Percentiles rank a stretch among this genome's conserved stretches.
Conservation (phyloP, 805 yeast genomes). For the Myxozyma kluyveri region DNA sequence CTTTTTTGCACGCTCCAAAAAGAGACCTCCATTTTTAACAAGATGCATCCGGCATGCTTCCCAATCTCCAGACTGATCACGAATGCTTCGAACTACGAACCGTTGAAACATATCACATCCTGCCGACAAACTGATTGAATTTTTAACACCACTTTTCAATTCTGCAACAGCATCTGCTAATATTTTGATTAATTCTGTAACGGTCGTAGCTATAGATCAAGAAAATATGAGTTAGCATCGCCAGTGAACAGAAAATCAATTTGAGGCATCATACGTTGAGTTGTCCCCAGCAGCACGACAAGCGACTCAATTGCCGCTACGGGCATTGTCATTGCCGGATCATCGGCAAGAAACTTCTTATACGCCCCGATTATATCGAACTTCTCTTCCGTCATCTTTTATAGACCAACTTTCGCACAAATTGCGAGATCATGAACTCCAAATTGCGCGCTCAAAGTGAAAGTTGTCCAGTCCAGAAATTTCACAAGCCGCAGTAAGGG, state of each 20-base stretch:
- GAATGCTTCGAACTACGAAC: constrained; percentile 84
- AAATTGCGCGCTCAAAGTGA: too few species aligned
- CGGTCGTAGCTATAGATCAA: constrained; percentile 60
- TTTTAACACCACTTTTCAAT: constrained; percentile 75
- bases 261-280: constrained; percentile 68
- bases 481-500: too few species aligned
- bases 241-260: background rate
- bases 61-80: constrained; percentile 86
- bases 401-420: background rate
- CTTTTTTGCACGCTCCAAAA: constrained; percentile 86
- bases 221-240: background rate
- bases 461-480: background rate
- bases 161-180: constrained; percentile 72
- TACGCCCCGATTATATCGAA: constrained; percentile 85
- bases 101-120: constrained; percentile 97
- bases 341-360: constrained; percentile 75
- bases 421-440: too few species aligned
- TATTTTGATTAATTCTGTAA: constrained; percentile 83
- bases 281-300: constrained; percentile 73
- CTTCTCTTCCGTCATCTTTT: background rate
- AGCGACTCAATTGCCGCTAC: constrained; percentile 96
- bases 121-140: constrained; percentile 90
- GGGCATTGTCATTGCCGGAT: constrained; percentile 98
- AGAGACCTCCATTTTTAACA: constrained; percentile 89
- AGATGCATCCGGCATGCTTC: constrained; percentile 84